phyloP scores from a whole-genome alignment of 2,329 filamentous ascomycete species.

The Diplodia mutila region DNA sequence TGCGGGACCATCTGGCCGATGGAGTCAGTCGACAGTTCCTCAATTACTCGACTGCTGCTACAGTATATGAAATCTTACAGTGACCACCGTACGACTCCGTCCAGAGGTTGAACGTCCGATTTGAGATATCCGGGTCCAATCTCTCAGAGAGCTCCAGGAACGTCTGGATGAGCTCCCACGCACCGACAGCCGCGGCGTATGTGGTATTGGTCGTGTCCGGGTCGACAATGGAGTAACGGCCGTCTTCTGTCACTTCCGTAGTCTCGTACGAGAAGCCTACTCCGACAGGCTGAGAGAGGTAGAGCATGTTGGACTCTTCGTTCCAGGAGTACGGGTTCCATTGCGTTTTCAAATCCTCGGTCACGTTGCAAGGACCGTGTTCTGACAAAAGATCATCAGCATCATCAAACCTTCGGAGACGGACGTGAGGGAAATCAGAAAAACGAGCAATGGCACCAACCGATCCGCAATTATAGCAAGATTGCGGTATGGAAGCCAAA shows the following conservation, averaged over 20 bases:
- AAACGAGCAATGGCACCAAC: too few species aligned
- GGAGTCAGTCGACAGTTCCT: neutral
- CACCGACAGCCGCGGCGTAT: constrained; percentile 41
- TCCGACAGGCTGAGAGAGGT: constrained; percentile 45
- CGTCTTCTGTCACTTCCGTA: constrained; percentile 25
- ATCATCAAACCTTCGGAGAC: neutral
- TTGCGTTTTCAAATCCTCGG: constrained; percentile 43
- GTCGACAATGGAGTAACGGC: constrained; percentile 16
- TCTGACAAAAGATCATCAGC: constrained; percentile 30
- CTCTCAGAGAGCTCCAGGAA: constrained; percentile 47
- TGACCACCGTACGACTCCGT: constrained; percentile 55
- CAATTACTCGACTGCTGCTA: neutral
- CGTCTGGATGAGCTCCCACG: constrained; percentile 43
- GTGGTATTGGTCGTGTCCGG: constrained; percentile 35
- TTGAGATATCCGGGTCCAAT: constrained; percentile 48
- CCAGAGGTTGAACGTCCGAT: constrained; percentile 55
- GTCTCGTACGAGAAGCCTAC: constrained; percentile 47
- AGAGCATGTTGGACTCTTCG: constrained; percentile 45
- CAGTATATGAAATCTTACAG: constrained; percentile 35
- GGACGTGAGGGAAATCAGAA: neutral
- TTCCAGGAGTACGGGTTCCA: constrained; percentile 47
- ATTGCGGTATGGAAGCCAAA: neutral
- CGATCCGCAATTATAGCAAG: neutral
- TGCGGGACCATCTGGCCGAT: constrained; percentile 37
- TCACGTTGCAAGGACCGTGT: constrained; percentile 51